Evolutionary conservation across 2,329 filamentous ascomycete genomes (phyloP).

Genomic region (Leptosphaerulina australis): DNA sequence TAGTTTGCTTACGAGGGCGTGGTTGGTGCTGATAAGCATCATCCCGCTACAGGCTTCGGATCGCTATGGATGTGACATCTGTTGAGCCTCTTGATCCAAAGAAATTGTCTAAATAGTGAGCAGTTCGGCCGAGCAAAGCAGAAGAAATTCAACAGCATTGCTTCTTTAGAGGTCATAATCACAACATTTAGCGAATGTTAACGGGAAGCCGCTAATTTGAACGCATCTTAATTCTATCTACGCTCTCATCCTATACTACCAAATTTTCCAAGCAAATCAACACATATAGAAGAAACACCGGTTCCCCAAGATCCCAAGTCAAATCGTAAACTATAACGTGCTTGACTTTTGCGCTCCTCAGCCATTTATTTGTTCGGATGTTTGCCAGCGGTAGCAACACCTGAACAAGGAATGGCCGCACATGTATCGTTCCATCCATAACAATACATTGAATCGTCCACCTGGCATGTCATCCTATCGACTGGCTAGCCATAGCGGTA

Average conservation of each 20-base stretch:
- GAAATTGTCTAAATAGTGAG: not conserved
- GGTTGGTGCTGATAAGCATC: slow-evolving; percentile 5
- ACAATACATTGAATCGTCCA: slow-evolving; percentile 11
- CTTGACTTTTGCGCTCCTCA: slow-evolving; percentile 12
- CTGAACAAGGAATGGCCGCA: not conserved
- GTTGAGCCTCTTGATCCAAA: slow-evolving; percentile 10
- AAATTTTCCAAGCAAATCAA: slow-evolving; percentile 8
- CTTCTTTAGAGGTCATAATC: not conserved
- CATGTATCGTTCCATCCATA: slow-evolving; percentile 11
- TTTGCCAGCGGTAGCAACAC: not conserved
- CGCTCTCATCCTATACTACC: slow-evolving; percentile 4
- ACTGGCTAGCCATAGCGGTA: not conserved
- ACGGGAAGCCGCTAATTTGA: not conserved
- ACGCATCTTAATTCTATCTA: slow-evolving; percentile 9
- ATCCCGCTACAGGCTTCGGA: slow-evolving; percentile 7
- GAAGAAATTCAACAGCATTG: too few relatives aligned
- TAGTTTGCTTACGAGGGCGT: not conserved
- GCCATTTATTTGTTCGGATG: not conserved
- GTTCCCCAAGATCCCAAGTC: not conserved
- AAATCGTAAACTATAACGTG: slow-evolving; percentile 4
- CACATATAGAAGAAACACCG: slow-evolving; percentile 9
- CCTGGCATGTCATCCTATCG: not conserved
- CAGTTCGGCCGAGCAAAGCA: slow-evolving; percentile 8
- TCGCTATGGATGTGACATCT: slow-evolving; percentile 11
- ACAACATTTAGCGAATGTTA: too few relatives aligned